A percentile compares a stretch with the other conserved stretches of the same genome.
Evolutionary conservation across 768 basidiomycete genomes (phyloP).

Genomic region (Lactarius pseudohatsudake): DNA sequence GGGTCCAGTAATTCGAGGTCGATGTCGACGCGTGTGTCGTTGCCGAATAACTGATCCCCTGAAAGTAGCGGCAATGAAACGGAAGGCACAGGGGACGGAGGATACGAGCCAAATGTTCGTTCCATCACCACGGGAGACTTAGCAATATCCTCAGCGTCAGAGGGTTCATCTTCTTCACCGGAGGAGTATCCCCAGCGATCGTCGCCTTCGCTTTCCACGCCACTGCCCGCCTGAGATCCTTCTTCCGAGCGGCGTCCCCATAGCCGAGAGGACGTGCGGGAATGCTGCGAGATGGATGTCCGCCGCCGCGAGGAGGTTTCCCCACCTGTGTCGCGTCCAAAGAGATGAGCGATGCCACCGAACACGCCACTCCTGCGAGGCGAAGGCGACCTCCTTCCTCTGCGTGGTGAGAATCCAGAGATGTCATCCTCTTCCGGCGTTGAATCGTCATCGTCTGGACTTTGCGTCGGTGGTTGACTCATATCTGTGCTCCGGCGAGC

Average conservation of each 20-base stretch:
- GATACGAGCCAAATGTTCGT: conserved; percentile 70
- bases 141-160: conserved; percentile 40
- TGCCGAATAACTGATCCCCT: conserved; percentile 79
- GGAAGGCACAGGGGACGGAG: conserved; percentile 55
- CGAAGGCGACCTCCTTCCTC: conserved; percentile 30
- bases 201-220: conserved; percentile 50
- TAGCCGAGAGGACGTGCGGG: conserved; percentile 52
- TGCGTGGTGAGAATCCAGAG: conserved; percentile 7
- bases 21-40: conserved; percentile 81
- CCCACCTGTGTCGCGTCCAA: conserved; percentile 40
- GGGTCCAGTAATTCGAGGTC: conserved; percentile 60
- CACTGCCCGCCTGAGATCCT: conserved; percentile 59
- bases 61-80: conserved; percentile 64
- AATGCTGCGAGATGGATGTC: conserved; percentile 57
- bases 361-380: conserved; percentile 47
- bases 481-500: conserved; percentile 18
- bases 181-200: conserved; percentile 95
- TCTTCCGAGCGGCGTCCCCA: conserved; percentile 52
- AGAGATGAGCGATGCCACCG: conserved; percentile 66
- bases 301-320: conserved; percentile 46
- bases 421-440: conserved; percentile 28
- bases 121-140: conserved; percentile 49
- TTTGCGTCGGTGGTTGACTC: conserved; percentile 9
- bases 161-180: conserved; percentile 67
- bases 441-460: conserved; percentile 22